Evolutionary conservation across 2,329 filamentous ascomycete genomes (phyloP).

Genomic region (Emericellopsis cladophorae): DNA sequence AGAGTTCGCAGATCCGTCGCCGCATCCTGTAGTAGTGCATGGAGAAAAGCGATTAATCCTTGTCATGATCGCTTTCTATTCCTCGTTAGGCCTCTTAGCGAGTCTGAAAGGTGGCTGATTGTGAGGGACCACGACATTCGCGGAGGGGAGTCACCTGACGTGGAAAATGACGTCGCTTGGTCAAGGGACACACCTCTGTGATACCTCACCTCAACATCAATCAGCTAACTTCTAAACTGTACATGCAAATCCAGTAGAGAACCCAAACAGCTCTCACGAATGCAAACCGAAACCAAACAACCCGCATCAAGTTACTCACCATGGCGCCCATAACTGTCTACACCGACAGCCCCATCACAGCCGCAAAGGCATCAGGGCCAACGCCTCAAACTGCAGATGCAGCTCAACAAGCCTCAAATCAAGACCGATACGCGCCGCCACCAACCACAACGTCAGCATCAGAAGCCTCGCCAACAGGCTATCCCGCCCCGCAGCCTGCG

Average conservation of each 20-base stretch:
- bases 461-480: constrained; percentile 8
- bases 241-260: neutral
- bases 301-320: constrained; percentile 2
- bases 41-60: too few relatives aligned
- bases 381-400: constrained; percentile 30
- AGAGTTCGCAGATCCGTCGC: too few relatives aligned
- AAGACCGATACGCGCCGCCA: constrained; percentile 7
- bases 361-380: constrained; percentile 35
- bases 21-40: too few relatives aligned
- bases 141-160: too few relatives aligned
- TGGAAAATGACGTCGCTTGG: too few relatives aligned
- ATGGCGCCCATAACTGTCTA: constrained; percentile 53
- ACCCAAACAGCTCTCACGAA: neutral
- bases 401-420: constrained; percentile 5
- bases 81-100: too few relatives aligned
- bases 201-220: neutral
- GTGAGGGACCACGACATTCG: too few relatives aligned
- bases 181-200: too few relatives aligned
- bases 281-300: neutral
- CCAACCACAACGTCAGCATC: constrained; percentile 14
- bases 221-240: neutral
- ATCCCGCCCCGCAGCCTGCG: constrained; percentile 33
- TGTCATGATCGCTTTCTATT: too few relatives aligned
- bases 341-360: constrained; percentile 44
- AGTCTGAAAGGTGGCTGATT: too few relatives aligned